Percentiles rank a stretch among this genome's conserved stretches.
Conservation (phyloP, 75 land plant genomes). For the Pseudotsuga menziesii region DNA sequence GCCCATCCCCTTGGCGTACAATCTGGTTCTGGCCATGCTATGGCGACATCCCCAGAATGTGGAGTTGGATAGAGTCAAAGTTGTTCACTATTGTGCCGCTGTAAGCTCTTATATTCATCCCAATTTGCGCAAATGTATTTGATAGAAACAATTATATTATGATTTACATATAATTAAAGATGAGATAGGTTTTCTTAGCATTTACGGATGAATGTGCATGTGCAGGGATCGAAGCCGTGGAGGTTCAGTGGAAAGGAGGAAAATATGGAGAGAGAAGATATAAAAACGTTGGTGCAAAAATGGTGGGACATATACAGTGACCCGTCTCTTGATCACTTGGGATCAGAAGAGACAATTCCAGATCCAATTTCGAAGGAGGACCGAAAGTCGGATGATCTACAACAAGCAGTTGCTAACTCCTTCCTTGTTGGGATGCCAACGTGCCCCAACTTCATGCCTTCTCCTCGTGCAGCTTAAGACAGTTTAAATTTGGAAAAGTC, state of each 20-base stretch:
- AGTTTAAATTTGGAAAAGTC: too few relatives aligned
- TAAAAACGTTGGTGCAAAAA: conserved; percentile 48
- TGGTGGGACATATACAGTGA: conserved; percentile 65
- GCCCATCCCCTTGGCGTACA: conserved; percentile 43
- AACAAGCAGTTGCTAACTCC: background rate
- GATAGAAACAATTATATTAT: too few relatives aligned
- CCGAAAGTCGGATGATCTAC: background rate
- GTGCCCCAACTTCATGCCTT: background rate
- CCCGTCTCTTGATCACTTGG: conserved; percentile 27
- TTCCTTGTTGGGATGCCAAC: background rate
- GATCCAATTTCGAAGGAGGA: too few relatives aligned
- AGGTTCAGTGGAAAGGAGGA: conserved; percentile 57
- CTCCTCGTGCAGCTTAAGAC: background rate
- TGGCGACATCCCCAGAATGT: conserved; percentile 64
- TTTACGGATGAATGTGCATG: too few relatives aligned
- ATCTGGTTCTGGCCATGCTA: conserved; percentile 46
- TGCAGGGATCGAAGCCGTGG: conserved; percentile 72
- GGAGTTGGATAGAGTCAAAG: conserved; percentile 39
- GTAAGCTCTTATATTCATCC: conserved; percentile 16
- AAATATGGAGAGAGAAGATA: conserved; percentile 68
- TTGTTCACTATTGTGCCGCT: conserved; percentile 56
- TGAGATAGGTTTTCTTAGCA: too few relatives aligned
- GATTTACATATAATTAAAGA: too few relatives aligned
- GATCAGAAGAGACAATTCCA: background rate
- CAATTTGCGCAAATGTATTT: background rate